These are phyloP conservation scores for Penicillium occitanis DNA, from an alignment of 2,329 filamentous ascomycete genomes.

Conservation along the genomic window DNA sequence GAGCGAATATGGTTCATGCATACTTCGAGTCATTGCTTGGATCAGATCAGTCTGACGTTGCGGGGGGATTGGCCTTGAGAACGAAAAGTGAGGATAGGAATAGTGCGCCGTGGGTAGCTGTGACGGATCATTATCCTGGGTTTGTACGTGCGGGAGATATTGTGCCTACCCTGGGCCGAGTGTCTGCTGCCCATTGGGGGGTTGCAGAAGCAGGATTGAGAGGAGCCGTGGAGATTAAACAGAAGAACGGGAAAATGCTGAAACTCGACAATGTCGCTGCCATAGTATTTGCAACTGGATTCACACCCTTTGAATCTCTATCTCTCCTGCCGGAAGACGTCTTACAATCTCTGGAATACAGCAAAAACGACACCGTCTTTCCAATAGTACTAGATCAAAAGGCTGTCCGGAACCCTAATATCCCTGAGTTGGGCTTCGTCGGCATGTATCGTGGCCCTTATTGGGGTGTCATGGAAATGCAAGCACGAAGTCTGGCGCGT, in stretches of 20 bases:
- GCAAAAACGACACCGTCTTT: constrained; percentile 55
- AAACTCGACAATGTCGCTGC: constrained; percentile 61
- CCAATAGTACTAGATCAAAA: constrained; percentile 68
- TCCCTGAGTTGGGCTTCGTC: constrained; percentile 71
- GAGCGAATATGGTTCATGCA: constrained; percentile 55
- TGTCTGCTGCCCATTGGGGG: not conserved
- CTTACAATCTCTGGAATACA: constrained; percentile 58
- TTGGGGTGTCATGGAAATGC: constrained; percentile 87
- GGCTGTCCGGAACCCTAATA: constrained; percentile 59
- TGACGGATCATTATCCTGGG: constrained; percentile 71
- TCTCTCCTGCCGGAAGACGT: constrained; percentile 62
- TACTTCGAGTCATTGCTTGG: constrained; percentile 48
- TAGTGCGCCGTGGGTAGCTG: constrained; percentile 64
- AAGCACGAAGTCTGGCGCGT: constrained; percentile 66
- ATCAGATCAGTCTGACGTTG: constrained; percentile 45
- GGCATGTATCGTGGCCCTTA: constrained; percentile 83
- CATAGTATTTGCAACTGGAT: constrained; percentile 74
- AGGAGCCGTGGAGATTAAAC: constrained; percentile 6
- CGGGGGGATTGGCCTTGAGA: constrained; percentile 36
- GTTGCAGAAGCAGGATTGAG: not conserved
- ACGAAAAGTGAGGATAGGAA: constrained; percentile 43
- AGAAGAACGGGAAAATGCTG: constrained; percentile 34
- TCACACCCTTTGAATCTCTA: constrained; percentile 63
- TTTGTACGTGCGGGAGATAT: constrained; percentile 65
- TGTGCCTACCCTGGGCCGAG: constrained; percentile 5